A percentile compares a stretch with the other conserved stretches of the same genome.
phyloP scores from a whole-genome alignment of 768 basidiomycete species.

The Phlebiopsis gigantea region DNA sequence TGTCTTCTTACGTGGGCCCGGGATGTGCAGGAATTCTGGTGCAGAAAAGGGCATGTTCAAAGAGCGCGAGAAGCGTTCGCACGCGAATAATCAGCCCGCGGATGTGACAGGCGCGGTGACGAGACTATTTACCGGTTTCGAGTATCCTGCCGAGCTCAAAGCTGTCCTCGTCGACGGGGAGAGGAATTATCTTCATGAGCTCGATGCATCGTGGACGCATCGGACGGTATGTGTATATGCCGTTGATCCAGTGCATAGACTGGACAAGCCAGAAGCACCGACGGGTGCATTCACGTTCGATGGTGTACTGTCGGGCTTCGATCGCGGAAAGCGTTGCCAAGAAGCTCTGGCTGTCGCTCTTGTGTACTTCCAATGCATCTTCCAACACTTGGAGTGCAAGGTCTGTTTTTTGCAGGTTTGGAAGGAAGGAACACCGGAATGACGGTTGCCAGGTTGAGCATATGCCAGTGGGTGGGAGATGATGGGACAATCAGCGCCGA shows the following conservation, averaged over 20 bases:
- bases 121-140: constrained; percentile 7
- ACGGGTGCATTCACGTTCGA: constrained; percentile 75
- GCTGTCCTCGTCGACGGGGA: constrained; percentile 78
- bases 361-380: constrained; percentile 59
- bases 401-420: too few relatives aligned
- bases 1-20: constrained; percentile 52
- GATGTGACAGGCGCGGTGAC: neutral
- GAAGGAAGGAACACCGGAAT: neutral
- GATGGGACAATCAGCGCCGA: constrained; percentile 3
- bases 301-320: constrained; percentile 48
- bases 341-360: constrained; percentile 49
- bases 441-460: constrained; percentile 5
- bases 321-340: constrained; percentile 45
- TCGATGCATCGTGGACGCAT: constrained; percentile 26
- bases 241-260: constrained; percentile 46
- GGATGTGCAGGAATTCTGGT: constrained; percentile 64
- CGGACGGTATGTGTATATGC: constrained; percentile 34
- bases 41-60: constrained; percentile 6
- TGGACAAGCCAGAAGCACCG: constrained; percentile 79
- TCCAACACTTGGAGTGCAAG: constrained; percentile 64
- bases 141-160: constrained; percentile 49
- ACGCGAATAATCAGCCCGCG: constrained; percentile 1
- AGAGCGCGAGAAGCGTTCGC: constrained; percentile 1
- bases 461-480: neutral
- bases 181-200: constrained; percentile 44